Percentiles rank a stretch among this genome's conserved stretches.
These are phyloP conservation scores for Boletus sp. DNA, from an alignment of 768 basidiomycete species.

Conservation along the genomic window DNA sequence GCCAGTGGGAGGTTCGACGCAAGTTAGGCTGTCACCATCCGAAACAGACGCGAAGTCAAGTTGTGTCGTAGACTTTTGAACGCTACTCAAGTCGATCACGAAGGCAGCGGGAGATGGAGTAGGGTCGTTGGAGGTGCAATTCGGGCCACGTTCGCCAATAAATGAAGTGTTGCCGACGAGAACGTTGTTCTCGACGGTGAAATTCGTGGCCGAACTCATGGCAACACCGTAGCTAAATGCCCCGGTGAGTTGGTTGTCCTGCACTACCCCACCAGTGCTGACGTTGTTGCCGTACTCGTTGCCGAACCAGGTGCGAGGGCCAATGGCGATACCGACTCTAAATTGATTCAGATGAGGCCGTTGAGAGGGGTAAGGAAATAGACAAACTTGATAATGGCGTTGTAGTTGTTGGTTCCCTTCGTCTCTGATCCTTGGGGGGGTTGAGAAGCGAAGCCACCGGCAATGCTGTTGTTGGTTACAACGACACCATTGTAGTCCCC, in stretches of 20 bases:
- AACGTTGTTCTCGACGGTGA: conserved; percentile 60
- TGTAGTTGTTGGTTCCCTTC: conserved; percentile 53
- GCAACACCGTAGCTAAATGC: conserved; percentile 76
- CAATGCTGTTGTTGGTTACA: conserved; percentile 62
- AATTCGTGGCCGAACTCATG: conserved; percentile 58
- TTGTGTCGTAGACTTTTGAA: conserved; percentile 45
- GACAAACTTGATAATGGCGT: conserved; percentile 69
- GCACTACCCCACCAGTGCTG: conserved; percentile 50
- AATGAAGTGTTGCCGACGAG: conserved; percentile 71
- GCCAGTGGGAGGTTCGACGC: conserved; percentile 62
- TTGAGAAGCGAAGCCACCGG: conserved; percentile 65
- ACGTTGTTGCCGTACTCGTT: conserved; percentile 52
- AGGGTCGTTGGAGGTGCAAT: conserved; percentile 50
- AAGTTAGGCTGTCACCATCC: conserved; percentile 58
- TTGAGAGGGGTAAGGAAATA: background rate
- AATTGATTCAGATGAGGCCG: conserved; percentile 6
- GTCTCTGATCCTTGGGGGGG: conserved; percentile 36
- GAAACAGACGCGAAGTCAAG: conserved; percentile 47
- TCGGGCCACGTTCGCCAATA: conserved; percentile 64
- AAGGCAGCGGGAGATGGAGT: conserved; percentile 58
- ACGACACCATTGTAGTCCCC: conserved; percentile 64
- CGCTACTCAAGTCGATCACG: conserved; percentile 48
- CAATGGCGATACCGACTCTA: conserved; percentile 79
- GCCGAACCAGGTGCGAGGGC: conserved; percentile 75
- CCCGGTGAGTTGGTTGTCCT: conserved; percentile 56